Evolutionary conservation across 257 asterid genomes (phyloP), one percentile per base, ranked within the genome.

Genomic region (Cinchona pubescens): DNA sequence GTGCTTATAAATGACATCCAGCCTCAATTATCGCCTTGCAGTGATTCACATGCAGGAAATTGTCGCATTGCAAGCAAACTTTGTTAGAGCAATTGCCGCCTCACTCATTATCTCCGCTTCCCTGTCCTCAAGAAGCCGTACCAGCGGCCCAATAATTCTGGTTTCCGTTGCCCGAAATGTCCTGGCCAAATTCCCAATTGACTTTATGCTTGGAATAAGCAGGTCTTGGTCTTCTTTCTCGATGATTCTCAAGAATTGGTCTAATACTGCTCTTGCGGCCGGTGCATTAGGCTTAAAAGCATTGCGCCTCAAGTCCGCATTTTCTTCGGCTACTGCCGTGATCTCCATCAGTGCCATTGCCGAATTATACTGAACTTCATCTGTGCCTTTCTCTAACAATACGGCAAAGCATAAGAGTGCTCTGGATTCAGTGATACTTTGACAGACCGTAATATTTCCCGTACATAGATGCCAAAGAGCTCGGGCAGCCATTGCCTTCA

Each of bases 271-370:
- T 69, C 81, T 85, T 0, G 96, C 96, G 0, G 90, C 94, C 0
- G 94, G 89, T 0, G 97, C 85, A 5, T 89, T 92, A 0, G 96
- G 97, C 59, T 92, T 92, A 63, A 92, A 92, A 21, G 97, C 91
- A 1, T 90, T 82, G 0, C 88, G 88, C 51, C 97, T 77, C 49
- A 92, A 67, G 0, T 84, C 86, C 0, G 88, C 56, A 16, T 92
- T 84, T 58, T 85, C 86, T 34, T 90, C 94, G 0, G 96, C 96
- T 13, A 92, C 92, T 0, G 86, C 83, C 0, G 96, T 87, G 78
- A 92, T 92, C 53, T 90, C 97, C 97, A 87, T 92, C 6, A 92
- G n/a, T 16, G 96, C 96, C 94, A 92, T 81, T 51, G 91, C 89
- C 4, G 96, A 90, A 71, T 91, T 80, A 82, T 86, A 87, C 49